Base-by-base conservation (phyloP, 1,284 basidiomycete genomes). In the Leccinum ponderosum region DNA sequence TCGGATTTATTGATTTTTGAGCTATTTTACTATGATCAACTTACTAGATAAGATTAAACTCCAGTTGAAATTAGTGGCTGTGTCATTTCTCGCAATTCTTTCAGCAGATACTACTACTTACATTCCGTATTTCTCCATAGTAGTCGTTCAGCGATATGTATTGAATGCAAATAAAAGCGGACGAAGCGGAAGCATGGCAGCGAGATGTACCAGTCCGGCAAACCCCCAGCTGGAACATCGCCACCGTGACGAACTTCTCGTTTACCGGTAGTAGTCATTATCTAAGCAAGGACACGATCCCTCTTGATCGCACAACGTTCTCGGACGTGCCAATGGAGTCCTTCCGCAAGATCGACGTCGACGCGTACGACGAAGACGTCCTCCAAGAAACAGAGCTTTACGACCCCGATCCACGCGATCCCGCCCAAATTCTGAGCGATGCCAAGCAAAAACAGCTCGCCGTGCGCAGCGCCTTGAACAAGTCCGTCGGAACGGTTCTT, bases 311-410 rank as follows among this genome's bases (percentile, higher is more conserved):
- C 53, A 42, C 39, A 17, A 42, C 39, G 15, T 4, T 42, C 39
- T 33, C 31, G 31, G 39, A 42, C 39, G 39, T 17, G 39, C n/a
- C n/a, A n/a, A 42, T 42, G 39, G n/a, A 42, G 39, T 86, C 86
- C 64, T 97, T 95, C 77, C 84, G 95, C 66, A 96, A 95, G 78
- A 95, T 98, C 79, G 91, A 98, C 77, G 93, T 98, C 69, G 96
- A 98, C 79, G 83, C 82, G 55, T 95, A 88, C 78, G 97, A 98
- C 72, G 96, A 98, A 75, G 97, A 98, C 69, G 85, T 89, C 15
- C 79, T 98, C 14, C 83, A 88, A 53, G 92, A 95, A 62, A 85
- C 84, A 33, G 94, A 98, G 70, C 84, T 98, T 37, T 95, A 91
- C 73, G 91, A 94, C 55, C 84, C 92, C 2, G 95, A 98, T 73